These are phyloP conservation scores for Mycena galericulata DNA, from an alignment of 768 basidiomycete genomes.

Conservation along the genomic window DNA sequence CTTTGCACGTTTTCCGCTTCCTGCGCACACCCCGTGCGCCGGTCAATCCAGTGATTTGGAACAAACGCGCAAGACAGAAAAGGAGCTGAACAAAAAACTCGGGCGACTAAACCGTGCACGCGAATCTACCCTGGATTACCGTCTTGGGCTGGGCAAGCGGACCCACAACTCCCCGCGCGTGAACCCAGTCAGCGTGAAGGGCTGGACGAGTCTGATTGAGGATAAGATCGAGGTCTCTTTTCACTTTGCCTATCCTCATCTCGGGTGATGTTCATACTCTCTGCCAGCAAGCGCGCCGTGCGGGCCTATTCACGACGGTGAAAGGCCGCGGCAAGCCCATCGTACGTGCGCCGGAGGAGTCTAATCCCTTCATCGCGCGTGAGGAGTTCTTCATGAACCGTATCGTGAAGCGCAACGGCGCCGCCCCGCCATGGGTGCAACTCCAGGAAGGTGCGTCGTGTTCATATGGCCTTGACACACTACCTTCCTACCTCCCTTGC, in stretches of 20 bases:
- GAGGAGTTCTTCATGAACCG: constrained; percentile 91
- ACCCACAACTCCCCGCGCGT: constrained; percentile 40
- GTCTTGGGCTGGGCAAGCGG: constrained; percentile 60
- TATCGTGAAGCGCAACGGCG: constrained; percentile 85
- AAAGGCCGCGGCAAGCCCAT: constrained; percentile 70
- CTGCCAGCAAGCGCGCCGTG: constrained; percentile 69
- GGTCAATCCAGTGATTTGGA: constrained; percentile 43
- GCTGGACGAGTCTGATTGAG: constrained; percentile 82
- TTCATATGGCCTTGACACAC: background rate
- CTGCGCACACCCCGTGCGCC: constrained; percentile 37
- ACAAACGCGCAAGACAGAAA: constrained; percentile 55
- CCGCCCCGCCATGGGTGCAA: constrained; percentile 89
- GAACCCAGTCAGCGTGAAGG: constrained; percentile 75
- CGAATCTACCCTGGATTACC: constrained; percentile 84
- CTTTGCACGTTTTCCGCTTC: constrained; percentile 57
- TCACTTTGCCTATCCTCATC: background rate
- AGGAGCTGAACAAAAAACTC: constrained; percentile 65
- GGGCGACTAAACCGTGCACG: constrained; percentile 70
- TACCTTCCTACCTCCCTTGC: constrained; percentile 1
- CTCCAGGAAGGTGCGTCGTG: constrained; percentile 69
- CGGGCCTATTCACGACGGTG: constrained; percentile 78
- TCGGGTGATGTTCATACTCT: background rate
- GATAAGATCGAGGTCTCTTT: constrained; percentile 79
- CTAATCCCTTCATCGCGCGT: constrained; percentile 71
- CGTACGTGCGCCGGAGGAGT: constrained; percentile 51